Evolutionary conservation across 2,329 filamentous ascomycete genomes (phyloP).

Genomic region (Pestalotiopsis sp.): DNA sequence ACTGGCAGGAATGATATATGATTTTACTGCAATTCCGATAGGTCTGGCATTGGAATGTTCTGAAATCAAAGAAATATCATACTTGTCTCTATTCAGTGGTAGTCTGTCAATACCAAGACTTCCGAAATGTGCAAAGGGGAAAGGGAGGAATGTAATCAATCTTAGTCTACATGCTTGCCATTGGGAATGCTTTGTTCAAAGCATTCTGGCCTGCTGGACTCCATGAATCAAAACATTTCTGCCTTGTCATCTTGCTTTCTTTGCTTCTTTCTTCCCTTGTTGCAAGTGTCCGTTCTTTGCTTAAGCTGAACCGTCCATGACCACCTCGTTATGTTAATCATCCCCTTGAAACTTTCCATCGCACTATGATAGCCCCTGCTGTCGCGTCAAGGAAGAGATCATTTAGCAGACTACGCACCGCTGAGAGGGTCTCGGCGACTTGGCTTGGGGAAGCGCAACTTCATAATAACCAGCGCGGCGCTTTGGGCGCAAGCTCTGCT

Average conservation of each 20-base stretch:
- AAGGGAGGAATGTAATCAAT: neutral
- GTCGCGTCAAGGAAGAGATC: slow-evolving; percentile 12
- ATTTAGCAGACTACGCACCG: neutral
- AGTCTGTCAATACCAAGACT: neutral
- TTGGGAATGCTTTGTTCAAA: slow-evolving; percentile 1
- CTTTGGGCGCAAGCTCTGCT: neutral
- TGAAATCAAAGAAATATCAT: neutral
- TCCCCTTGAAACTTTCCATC: neutral
- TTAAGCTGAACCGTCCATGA: neutral
- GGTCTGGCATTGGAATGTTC: neutral
- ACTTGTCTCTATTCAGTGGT: neutral
- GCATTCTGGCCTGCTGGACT: neutral
- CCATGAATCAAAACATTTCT: neutral
- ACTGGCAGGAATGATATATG: neutral
- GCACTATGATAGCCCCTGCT: slow-evolving; percentile 6
- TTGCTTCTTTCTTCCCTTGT: neutral
- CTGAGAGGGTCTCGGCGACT: neutral
- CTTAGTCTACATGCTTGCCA: neutral
- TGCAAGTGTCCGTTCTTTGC: neutral
- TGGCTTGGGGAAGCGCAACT: neutral
- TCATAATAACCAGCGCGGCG: neutral
- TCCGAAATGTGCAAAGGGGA: neutral
- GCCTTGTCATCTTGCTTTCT: neutral
- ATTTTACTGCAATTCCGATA: neutral
- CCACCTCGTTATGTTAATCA: neutral